These are phyloP conservation scores for Ophioceras dolichostomum DNA, from an alignment of 2,329 filamentous ascomycete species.

Conservation along the genomic window DNA sequence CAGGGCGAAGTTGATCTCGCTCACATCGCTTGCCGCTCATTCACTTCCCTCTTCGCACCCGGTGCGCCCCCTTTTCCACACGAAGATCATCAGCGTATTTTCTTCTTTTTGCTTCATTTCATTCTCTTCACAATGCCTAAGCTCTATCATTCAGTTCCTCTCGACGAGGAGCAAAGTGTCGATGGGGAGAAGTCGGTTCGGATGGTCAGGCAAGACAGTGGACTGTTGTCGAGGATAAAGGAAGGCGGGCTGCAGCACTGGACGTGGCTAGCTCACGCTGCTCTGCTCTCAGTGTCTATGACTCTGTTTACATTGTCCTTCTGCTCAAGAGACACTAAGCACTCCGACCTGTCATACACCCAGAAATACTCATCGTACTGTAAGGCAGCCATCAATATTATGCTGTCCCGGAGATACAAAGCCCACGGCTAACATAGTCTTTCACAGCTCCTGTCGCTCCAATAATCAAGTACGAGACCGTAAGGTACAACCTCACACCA, in stretches of 20 bases:
- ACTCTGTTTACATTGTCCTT: slow-evolving; percentile 27
- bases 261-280: slow-evolving; percentile 25
- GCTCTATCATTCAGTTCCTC: slow-evolving; percentile 20
- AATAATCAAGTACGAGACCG: slow-evolving; percentile 33
- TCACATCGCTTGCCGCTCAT: background rate
- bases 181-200: slow-evolving; percentile 10
- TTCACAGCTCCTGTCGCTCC: slow-evolving; percentile 34
- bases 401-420: background rate
- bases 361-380: slow-evolving; percentile 29
- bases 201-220: slow-evolving; percentile 4
- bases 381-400: slow-evolving; percentile 5
- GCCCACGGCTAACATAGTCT: background rate
- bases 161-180: slow-evolving; percentile 22
- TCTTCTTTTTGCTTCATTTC: slow-evolving; percentile 2
- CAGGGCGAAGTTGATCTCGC: background rate
- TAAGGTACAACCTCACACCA: slow-evolving; percentile 34
- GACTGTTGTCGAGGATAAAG: slow-evolving; percentile 3
- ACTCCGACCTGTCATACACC: slow-evolving; percentile 20
- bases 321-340: slow-evolving; percentile 21
- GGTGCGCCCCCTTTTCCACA: background rate
- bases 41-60: background rate
- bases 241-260: slow-evolving; percentile 14
- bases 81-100: background rate
- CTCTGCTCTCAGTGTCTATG: slow-evolving; percentile 25
- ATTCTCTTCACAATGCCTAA: slow-evolving; percentile 16